Conservation (phyloP, 73 alveolate genomes). For the Tetrahymena thermophila region DNA sequence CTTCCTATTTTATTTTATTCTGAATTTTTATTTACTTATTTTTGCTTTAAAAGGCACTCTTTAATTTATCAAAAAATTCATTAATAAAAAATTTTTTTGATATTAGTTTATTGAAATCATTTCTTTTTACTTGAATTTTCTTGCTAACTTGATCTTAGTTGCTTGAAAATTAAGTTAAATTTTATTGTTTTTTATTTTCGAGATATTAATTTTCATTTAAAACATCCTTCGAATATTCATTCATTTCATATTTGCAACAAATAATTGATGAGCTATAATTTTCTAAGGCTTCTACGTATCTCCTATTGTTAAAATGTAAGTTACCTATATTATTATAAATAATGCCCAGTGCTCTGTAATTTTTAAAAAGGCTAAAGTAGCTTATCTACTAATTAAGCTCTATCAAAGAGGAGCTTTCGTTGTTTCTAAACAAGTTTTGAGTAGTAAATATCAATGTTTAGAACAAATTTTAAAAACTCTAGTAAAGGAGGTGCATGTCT, state of each 20-base stretch:
- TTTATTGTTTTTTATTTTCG: no score
- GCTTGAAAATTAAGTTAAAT: no score
- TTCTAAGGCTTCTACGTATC: neutral
- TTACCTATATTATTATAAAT: neutral
- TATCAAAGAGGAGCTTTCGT: neutral
- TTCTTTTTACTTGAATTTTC: no score
- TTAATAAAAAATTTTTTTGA: no score
- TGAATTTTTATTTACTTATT: no score
- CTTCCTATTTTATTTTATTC: no score
- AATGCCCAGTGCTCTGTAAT: neutral
- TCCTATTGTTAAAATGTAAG: neutral
- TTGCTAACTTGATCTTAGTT: no score
- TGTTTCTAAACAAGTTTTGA: neutral
- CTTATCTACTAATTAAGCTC: neutral
- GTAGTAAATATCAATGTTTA: neutral
- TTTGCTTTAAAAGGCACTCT: neutral
- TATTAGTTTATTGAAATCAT: neutral
- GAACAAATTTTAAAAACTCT: neutral
- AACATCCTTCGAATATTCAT: neutral
- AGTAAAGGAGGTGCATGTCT: neutral
- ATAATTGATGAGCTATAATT: neutral
- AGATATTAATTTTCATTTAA: no score
- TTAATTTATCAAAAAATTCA: no score
- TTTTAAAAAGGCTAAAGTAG: neutral
- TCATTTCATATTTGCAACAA: neutral